Evolutionary conservation across 1,284 basidiomycete species (phyloP).

Genomic region (Golubevia sp.): DNA sequence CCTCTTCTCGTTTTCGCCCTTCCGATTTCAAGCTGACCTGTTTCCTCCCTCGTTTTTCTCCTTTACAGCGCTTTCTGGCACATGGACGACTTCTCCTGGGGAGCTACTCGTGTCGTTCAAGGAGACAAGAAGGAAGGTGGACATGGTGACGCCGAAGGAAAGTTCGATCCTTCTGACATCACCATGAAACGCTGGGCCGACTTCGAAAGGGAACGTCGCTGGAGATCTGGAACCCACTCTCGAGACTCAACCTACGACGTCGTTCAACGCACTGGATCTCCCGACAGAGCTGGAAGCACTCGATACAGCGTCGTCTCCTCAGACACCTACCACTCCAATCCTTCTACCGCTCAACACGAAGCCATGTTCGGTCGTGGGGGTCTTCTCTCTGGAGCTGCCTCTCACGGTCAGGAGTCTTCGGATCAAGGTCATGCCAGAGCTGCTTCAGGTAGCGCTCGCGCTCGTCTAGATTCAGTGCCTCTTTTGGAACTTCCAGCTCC

Average conservation of each 20-base stretch:
- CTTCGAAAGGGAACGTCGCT: slow-evolving; percentile 92
- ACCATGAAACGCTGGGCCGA: slow-evolving; percentile 99
- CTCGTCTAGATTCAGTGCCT: slow-evolving; percentile 50
- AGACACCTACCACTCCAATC: slow-evolving; percentile 44
- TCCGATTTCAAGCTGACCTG: neutral
- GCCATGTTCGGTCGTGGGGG: slow-evolving; percentile 27
- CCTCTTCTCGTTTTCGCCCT: neutral
- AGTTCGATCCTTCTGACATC: slow-evolving; percentile 93
- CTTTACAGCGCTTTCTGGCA: slow-evolving; percentile 54
- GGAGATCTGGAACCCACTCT: slow-evolving; percentile 82
- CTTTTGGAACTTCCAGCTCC: slow-evolving; percentile 57
- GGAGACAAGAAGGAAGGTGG: slow-evolving; percentile 54
- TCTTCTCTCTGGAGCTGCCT: neutral
- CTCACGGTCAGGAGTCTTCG: slow-evolving; percentile 8
- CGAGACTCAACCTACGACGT: slow-evolving; percentile 76
- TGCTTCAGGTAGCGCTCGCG: slow-evolving; percentile 26
- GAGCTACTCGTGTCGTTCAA: slow-evolving; percentile 62
- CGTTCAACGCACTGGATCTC: slow-evolving; percentile 33
- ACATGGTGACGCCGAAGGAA: slow-evolving; percentile 68
- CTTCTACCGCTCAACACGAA: slow-evolving; percentile 15
- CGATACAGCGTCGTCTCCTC: slow-evolving; percentile 44
- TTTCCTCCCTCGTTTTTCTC: neutral
- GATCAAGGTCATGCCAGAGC: slow-evolving; percentile 37
- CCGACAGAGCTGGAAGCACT: slow-evolving; percentile 45
- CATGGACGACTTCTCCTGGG: slow-evolving; percentile 64